These are phyloP conservation scores for Phyllosticta citribraziliensis DNA, from an alignment of 2,329 filamentous ascomycete genomes.

Conservation along the genomic window DNA sequence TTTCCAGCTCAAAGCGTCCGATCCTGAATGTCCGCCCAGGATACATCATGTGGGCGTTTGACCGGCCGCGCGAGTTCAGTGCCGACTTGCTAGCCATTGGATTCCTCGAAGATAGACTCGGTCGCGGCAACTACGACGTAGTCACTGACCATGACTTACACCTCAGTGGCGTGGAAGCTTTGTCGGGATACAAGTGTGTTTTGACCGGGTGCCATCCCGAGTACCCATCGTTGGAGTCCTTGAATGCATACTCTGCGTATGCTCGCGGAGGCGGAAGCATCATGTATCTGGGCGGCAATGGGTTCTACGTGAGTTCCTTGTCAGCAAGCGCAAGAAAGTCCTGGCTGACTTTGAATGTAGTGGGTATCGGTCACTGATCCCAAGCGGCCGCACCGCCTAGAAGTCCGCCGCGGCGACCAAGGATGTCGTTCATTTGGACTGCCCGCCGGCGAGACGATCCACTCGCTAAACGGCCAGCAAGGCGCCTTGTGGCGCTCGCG, in stretches of 20 bases:
- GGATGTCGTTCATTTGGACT: conserved; percentile 22
- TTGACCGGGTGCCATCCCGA: conserved; percentile 27
- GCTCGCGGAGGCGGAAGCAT: conserved; percentile 23
- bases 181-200: conserved; percentile 18
- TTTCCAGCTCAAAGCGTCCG: conserved; percentile 23
- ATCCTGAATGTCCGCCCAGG: conserved; percentile 31
- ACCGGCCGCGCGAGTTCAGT: conserved; percentile 27
- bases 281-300: conserved; percentile 32
- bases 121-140: conserved; percentile 24
- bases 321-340: not conserved
- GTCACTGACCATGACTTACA: conserved; percentile 31
- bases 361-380: conserved; percentile 19
- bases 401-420: conserved; percentile 26
- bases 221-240: conserved; percentile 22
- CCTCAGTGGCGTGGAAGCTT: conserved; percentile 13
- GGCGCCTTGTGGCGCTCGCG: conserved; percentile 27
- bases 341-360: not conserved
- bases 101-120: conserved; percentile 23
- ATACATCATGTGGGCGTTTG: conserved; percentile 27
- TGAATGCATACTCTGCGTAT: conserved; percentile 22
- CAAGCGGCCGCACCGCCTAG: conserved; percentile 21
- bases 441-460: conserved; percentile 21
- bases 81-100: conserved; percentile 28
- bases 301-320: conserved; percentile 20
- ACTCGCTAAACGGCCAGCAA: conserved; percentile 21